phyloP scores from a whole-genome alignment of 2,329 filamentous ascomycete genomes.

The Bipolaris zeicola region DNA sequence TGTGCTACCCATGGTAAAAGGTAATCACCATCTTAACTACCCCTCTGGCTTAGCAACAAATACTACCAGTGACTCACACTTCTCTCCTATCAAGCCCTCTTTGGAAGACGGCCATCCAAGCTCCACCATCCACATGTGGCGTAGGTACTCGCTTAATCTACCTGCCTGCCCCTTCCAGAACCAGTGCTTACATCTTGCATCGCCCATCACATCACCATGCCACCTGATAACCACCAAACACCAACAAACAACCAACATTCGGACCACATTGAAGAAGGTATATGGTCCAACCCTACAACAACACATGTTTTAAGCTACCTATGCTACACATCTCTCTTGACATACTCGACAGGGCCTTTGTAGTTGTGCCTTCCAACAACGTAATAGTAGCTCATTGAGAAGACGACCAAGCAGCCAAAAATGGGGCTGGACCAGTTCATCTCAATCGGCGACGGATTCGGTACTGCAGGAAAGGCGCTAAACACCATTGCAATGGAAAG shows the following conservation, averaged over 20 bases:
- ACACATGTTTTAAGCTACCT: too few species aligned
- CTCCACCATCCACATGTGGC: not conserved
- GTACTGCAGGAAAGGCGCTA: not conserved
- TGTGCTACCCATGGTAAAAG: too few species aligned
- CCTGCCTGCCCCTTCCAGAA: not conserved
- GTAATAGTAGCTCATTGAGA: slow-evolving; percentile 50
- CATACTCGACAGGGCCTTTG: slow-evolving; percentile 5
- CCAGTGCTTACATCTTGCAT: not conserved
- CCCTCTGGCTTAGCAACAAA: not conserved
- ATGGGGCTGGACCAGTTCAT: slow-evolving; percentile 55
- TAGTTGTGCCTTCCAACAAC: slow-evolving; percentile 48
- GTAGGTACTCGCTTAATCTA: not conserved
- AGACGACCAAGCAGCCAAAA: slow-evolving; percentile 50
- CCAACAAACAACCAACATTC: too few species aligned
- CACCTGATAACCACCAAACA: too few species aligned
- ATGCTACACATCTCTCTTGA: not conserved
- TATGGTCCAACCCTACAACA: too few species aligned
- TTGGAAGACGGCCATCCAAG: not conserved
- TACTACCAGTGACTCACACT: not conserved
- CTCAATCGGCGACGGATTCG: slow-evolving; percentile 13
- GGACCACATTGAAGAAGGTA: too few species aligned
- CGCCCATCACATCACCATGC: too few species aligned
- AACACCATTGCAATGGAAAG: slow-evolving; percentile 16
- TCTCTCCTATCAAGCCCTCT: not conserved
- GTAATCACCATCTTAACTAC: not conserved